Evolutionary conservation across 2,329 filamentous ascomycete species (phyloP).

Genomic region (Proliferodiscus dingleyae): DNA sequence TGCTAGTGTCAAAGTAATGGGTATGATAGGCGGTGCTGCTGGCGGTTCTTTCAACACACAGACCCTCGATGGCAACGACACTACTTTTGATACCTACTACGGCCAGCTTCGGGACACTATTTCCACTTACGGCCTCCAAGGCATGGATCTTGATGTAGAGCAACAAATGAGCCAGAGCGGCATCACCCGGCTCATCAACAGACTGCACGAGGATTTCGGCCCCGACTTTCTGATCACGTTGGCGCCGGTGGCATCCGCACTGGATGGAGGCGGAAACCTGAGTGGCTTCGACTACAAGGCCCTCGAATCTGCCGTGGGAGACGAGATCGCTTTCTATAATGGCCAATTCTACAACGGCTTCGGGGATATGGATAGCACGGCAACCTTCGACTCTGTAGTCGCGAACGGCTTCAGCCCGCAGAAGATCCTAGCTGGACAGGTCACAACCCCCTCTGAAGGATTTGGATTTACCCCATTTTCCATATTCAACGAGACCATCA

Average conservation of each 20-base stretch:
- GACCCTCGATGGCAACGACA: constrained; percentile 34
- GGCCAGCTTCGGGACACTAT: constrained; percentile 31
- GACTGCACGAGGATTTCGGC: constrained; percentile 69
- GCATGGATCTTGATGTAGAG: constrained; percentile 84
- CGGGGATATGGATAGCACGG: constrained; percentile 2
- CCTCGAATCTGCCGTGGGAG: constrained; percentile 50
- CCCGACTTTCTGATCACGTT: constrained; percentile 58
- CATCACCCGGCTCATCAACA: constrained; percentile 72
- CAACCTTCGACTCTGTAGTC: constrained; percentile 8
- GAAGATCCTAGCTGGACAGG: constrained; percentile 7
- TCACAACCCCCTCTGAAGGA: constrained; percentile 7
- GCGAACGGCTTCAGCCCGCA: constrained; percentile 10
- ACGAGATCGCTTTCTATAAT: constrained; percentile 11
- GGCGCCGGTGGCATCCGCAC: constrained; percentile 54
- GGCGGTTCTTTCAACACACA: constrained; percentile 22
- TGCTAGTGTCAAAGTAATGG: constrained; percentile 13
- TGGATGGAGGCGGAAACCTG: constrained; percentile 59
- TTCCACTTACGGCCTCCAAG: constrained; percentile 75
- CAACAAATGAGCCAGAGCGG: constrained; percentile 71
- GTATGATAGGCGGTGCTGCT: constrained; percentile 14
- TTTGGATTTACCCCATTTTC: constrained; percentile 6
- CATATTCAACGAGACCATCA: constrained; percentile 33
- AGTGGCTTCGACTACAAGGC: constrained; percentile 66
- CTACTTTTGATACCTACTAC: constrained; percentile 19
- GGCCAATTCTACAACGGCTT: constrained; percentile 14